These are phyloP conservation scores for Besnoitia besnoiti DNA, from an alignment of 169 alveolate species.

Conservation along the genomic window DNA sequence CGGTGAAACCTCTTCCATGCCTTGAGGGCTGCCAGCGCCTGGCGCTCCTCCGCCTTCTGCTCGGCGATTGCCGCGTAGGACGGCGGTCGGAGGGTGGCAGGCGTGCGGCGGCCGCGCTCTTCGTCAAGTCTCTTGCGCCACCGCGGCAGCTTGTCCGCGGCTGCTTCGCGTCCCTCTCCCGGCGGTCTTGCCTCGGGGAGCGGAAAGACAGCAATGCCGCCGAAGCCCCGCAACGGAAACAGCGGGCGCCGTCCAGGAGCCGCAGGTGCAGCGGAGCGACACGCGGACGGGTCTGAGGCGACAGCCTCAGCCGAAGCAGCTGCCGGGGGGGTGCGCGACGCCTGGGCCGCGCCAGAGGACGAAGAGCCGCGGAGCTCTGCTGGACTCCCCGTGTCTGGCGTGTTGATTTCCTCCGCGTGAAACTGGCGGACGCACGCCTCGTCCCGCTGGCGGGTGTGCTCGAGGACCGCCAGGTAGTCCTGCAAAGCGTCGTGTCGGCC, in stretches of 20 bases:
- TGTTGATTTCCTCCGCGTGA: background rate
- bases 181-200: background rate
- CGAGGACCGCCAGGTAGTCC: background rate
- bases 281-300: background rate
- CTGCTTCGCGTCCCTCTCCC: background rate
- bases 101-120: background rate
- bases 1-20: background rate
- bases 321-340: background rate
- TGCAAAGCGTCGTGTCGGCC: background rate
- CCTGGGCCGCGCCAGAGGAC: no score
- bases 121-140: background rate
- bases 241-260: background rate
- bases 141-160: background rate
- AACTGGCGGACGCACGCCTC: background rate
- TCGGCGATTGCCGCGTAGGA: constrained; percentile 32
- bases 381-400: no score
- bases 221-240: background rate
- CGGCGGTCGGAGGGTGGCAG: background rate
- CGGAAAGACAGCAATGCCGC: background rate
- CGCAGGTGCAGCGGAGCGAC: background rate
- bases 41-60: background rate
- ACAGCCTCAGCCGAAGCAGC: background rate
- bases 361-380: no score
- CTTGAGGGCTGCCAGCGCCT: background rate
- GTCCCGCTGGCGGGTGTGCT: background rate